Evolutionary conservation across 768 basidiomycete genomes (phyloP), one percentile per base, ranked within the genome.

Genomic region (Tylopilus sp.): DNA sequence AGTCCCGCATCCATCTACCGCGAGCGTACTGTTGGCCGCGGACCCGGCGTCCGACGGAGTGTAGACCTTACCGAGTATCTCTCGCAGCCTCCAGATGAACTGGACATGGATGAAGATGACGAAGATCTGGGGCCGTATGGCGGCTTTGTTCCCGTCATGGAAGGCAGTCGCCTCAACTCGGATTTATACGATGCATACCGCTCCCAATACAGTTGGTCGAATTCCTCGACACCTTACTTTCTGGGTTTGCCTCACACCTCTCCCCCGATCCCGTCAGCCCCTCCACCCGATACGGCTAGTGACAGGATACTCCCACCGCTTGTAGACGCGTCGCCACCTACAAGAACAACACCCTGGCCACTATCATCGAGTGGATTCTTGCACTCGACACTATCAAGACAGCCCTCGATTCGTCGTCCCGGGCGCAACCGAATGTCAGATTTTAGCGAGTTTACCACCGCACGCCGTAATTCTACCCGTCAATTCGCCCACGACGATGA

Each of bases 361-460:
- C 45, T 56, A 17, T 61, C 68, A 3, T 57, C 69, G 4, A 31
- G 50, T 19, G 65, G 65, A 17, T 56, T 61, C 21, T 13, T 61
- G 30, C 68, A 69, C 31, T 57, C 71, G 11, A 62, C 67, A 7
- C 69, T 86, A 17, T 71, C 75, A 17, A 81, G 87, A 30, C 83
- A 85, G 55, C 69, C 81, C 0, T 82, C 84, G 21, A 73, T 86
- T 43, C 85, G 86, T 25, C 85, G 85, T 22, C 75, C 81, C 2
- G 61, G 72, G 29, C 75, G 77, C 6, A 76, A 78, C 26, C 73
- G 86, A 30, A 74, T 80, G 14, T 75, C 81, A 14, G 87, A 89
- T 56, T 89, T 90, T 66, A 83, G 78, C 62, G 87, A 89, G 25
- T 89, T 86, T 56, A 85, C 87, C 0, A 67, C 79, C 22, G 82